Conservation (phyloP, 306 rosid species). For the Urtica urens region DNA sequence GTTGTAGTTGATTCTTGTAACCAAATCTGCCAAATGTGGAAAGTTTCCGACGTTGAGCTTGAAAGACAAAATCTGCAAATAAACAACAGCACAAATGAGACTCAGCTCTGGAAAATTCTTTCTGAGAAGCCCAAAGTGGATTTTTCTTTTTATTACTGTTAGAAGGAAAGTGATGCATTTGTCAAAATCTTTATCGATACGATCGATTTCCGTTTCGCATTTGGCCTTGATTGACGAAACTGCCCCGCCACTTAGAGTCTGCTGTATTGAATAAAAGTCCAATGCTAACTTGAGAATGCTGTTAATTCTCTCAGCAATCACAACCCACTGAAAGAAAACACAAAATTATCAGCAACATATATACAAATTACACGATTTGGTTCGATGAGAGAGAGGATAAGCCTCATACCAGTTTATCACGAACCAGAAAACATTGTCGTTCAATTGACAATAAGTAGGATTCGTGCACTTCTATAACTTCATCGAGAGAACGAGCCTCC, state of each 20-base stretch:
- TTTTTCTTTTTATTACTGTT: slow-evolving; percentile 69
- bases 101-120: slow-evolving; percentile 3
- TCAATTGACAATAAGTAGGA: slow-evolving; percentile 79
- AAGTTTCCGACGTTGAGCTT: slow-evolving; percentile 92
- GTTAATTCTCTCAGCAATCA: slow-evolving; percentile 91
- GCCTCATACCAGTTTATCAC: slow-evolving; percentile 79
- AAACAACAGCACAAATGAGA: background rate
- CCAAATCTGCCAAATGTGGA: slow-evolving; percentile 94
- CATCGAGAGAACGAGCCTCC: slow-evolving; percentile 76
- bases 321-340: slow-evolving; percentile 77
- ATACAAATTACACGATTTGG: background rate
- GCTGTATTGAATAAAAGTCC: slow-evolving; percentile 80
- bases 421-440: slow-evolving; percentile 94
- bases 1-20: slow-evolving; percentile 87
- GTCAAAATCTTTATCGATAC: slow-evolving; percentile 89
- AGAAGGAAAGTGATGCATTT: slow-evolving; percentile 93
- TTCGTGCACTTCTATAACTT: slow-evolving; percentile 89
- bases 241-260: slow-evolving; percentile 77
- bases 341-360: background rate
- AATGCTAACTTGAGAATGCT: slow-evolving; percentile 79
- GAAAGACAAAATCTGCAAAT: slow-evolving; percentile 84
- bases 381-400: slow-evolving; percentile 4
- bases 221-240: slow-evolving; percentile 77
- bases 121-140: background rate
- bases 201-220: slow-evolving; percentile 90